A percentile compares a stretch with the other conserved stretches of the same genome.
Conservation (phyloP, 2,329 filamentous ascomycete species). For the Cytospora mali region DNA sequence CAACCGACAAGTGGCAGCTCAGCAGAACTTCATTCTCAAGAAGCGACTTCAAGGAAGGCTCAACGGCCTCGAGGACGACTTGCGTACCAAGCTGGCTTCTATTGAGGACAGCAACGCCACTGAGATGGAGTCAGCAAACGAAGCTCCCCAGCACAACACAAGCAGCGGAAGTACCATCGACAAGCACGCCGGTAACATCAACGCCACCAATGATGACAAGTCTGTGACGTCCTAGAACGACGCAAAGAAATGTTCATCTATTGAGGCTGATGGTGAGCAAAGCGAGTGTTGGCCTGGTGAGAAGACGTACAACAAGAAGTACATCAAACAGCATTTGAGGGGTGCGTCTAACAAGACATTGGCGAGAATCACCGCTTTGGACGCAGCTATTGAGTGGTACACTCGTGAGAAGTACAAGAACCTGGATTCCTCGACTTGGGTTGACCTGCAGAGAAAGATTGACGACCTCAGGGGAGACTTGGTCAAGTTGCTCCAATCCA, state of each 20-base stretch:
- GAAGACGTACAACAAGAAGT: neutral
- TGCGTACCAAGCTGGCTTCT: neutral
- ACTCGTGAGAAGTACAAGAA: neutral
- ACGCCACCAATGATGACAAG: neutral
- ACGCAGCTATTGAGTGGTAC: neutral
- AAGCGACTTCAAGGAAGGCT: neutral
- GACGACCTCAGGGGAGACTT: neutral
- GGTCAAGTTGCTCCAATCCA: neutral
- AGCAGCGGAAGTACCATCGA: neutral
- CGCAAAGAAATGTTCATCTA: conserved; percentile 4
- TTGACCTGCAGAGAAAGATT: neutral
- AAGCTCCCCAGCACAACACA: neutral
- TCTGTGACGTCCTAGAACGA: conserved; percentile 11
- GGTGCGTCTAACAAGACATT: neutral
- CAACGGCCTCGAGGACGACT: neutral
- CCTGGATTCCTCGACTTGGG: neutral
- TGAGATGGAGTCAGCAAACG: neutral
- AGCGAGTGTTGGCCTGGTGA: neutral
- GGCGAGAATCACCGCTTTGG: neutral
- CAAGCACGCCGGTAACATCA: neutral
- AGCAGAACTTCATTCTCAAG: neutral
- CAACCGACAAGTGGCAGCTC: neutral
- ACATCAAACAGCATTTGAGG: neutral
- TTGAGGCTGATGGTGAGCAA: neutral
- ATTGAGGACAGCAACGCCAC: neutral